Conservation (phyloP, 768 basidiomycete species). For the Amanita pseudoporphyria region DNA sequence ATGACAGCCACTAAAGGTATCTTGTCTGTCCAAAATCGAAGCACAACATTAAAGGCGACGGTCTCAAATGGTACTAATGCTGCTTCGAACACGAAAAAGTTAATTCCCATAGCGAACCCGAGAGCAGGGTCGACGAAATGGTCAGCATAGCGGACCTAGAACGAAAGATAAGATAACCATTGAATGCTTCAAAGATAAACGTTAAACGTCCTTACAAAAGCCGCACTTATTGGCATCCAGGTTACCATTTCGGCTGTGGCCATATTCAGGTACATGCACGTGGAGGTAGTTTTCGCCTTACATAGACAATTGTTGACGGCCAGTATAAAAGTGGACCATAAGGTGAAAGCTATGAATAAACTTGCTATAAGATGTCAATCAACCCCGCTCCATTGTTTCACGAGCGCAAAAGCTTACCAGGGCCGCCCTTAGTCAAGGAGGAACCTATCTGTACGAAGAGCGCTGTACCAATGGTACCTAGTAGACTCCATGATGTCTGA, state of each 20-base stretch:
- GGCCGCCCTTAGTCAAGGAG: slow-evolving; percentile 51
- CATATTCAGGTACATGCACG: slow-evolving; percentile 9
- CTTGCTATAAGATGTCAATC: slow-evolving; percentile 21
- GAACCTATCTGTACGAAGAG: slow-evolving; percentile 68
- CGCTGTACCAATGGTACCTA: slow-evolving; percentile 67
- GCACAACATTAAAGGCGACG: slow-evolving; percentile 42
- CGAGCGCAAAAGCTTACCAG: slow-evolving; percentile 28
- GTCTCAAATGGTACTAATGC: slow-evolving; percentile 39
- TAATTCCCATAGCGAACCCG: slow-evolving; percentile 45
- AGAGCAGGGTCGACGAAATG: slow-evolving; percentile 49
- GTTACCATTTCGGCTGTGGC: slow-evolving; percentile 69
- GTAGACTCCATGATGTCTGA: background rate
- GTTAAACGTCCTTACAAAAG: slow-evolving; percentile 52
- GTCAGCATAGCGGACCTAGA: slow-evolving; percentile 47
- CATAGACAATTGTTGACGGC: slow-evolving; percentile 39
- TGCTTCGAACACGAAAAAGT: slow-evolving; percentile 47
- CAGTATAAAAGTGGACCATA: slow-evolving; percentile 41
- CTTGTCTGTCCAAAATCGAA: slow-evolving; percentile 45
- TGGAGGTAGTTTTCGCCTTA: slow-evolving; percentile 8
- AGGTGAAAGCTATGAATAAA: slow-evolving; percentile 38
- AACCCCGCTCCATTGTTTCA: background rate
- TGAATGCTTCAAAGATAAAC: background rate
- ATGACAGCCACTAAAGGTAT: slow-evolving; percentile 38
- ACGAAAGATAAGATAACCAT: background rate
- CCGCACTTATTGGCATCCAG: slow-evolving; percentile 72